Evolutionary conservation across 805 yeast genomes (phyloP), one percentile per base, ranked within the genome.

Genomic region (Priceomyces melissophilus): DNA sequence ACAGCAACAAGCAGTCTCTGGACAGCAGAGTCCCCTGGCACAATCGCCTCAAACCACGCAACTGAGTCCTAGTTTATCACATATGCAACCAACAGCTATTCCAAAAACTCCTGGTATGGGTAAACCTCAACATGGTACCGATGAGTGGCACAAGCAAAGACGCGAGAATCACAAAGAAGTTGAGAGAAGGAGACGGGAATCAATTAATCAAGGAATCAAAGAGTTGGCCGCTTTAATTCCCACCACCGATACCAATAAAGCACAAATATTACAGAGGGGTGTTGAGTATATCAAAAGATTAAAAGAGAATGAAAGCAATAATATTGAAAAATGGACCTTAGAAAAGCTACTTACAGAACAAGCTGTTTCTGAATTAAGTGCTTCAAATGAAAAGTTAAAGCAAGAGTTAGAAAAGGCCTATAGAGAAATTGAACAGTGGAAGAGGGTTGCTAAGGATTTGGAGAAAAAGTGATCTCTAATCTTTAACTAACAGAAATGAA

Each of bases 151-250:
- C 57, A 75, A 75, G 45, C 79, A 81, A 58, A 81, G 96, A 54
- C 82, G 85, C 55, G 87, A 87, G 53, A 90, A 88, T 63, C 99
- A 93, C 69, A 90, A 89, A 65, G 96, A 90, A 65, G 97, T 90
- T 15, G 97, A 90, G 67, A 77, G 96, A 58, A 80, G 96, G 53
- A 79, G 97, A 63, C 79, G 97, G 57, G 96, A 89, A 59, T 78
- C 82, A 35, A 90, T 90, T 58, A 90, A 88, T 64, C 69, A 74
- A 32, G 96, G 96, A n/a, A 88, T 90, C 56, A 81, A 79, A 53
- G 87, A 82, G 52, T 72, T 90, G 52, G 84, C 90, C 26, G 78
- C 78, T 16, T 61, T 90, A 44, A 78, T 90, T 41, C 96, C 96
- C 12, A 80, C 87, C 10, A 78, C 81, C 37, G 96, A 88, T 57